phyloP scores from a whole-genome alignment of 2,329 filamentous ascomycete species.

The Alternaria conjuncta region DNA sequence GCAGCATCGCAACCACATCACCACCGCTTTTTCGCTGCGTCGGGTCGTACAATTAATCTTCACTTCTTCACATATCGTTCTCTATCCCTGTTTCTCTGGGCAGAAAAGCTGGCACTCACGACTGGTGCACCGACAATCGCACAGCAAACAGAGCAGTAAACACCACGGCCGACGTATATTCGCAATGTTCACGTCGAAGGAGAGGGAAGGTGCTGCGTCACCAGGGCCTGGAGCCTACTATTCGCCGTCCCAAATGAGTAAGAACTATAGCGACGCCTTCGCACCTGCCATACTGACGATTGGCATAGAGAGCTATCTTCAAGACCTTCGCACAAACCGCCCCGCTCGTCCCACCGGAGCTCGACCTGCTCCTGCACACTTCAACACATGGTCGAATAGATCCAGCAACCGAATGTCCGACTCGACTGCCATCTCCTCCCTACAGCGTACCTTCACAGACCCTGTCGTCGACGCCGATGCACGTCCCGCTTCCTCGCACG shows the following conservation, averaged over 20 bases:
- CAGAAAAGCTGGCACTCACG: background rate
- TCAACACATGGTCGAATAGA: constrained; percentile 47
- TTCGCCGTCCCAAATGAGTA: constrained; percentile 49
- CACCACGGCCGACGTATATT: constrained; percentile 13
- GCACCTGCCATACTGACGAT: constrained; percentile 23
- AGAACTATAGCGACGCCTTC: constrained; percentile 19
- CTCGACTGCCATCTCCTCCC: constrained; percentile 33
- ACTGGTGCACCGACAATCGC: background rate
- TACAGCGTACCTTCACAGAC: constrained; percentile 36
- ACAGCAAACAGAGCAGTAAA: constrained; percentile 24
- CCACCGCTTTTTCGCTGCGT: constrained; percentile 36
- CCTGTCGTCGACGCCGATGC: constrained; percentile 28
- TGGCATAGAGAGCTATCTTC: constrained; percentile 69
- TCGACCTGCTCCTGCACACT: constrained; percentile 65
- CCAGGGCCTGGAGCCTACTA: constrained; percentile 47
- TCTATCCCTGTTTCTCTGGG: background rate
- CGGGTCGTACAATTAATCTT: constrained; percentile 15
- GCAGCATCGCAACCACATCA: constrained; percentile 34
- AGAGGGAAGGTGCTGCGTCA: constrained; percentile 44
- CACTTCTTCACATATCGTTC: constrained; percentile 2
- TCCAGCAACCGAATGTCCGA: constrained; percentile 29
- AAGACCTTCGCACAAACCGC: constrained; percentile 72
- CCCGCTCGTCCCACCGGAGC: constrained; percentile 73
- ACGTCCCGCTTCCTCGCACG: constrained; percentile 23
- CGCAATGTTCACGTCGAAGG: constrained; percentile 42